Evolutionary conservation across 2,329 filamentous ascomycete genomes (phyloP).

Genomic region (Tricladium varicosporioides): DNA sequence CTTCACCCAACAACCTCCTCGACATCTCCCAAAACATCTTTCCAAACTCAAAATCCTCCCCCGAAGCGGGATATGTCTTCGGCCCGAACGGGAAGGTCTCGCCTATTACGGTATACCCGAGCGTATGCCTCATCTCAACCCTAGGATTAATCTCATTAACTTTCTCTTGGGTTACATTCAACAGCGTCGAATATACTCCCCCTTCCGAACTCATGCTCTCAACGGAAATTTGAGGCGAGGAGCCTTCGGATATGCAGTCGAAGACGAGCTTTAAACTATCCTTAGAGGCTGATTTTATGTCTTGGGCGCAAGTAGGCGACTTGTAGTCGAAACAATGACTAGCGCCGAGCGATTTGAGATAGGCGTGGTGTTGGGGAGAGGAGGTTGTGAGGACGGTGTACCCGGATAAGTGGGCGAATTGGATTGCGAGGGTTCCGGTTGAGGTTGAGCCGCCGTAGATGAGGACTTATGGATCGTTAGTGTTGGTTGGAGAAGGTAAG

Average conservation of each 20-base stretch:
- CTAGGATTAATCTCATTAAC: constrained; percentile 43
- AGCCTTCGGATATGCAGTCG: constrained; percentile 46
- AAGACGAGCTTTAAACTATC: constrained; percentile 44
- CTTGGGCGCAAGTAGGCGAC: constrained; percentile 40
- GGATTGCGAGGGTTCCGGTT: constrained; percentile 48
- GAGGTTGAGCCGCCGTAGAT: constrained; percentile 52
- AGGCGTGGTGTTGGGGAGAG: constrained; percentile 47
- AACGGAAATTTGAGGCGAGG: constrained; percentile 37
- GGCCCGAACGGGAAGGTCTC: constrained; percentile 33
- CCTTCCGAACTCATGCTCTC: no score
- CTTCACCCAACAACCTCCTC: constrained; percentile 35
- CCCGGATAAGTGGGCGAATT: constrained; percentile 44
- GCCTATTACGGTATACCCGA: constrained; percentile 43
- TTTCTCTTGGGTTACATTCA: constrained; percentile 38
- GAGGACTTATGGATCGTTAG: constrained; percentile 31
- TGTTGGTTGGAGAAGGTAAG: no score
- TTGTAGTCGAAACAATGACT: constrained; percentile 49
- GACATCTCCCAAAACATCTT: constrained; percentile 39
- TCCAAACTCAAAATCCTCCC: constrained; percentile 37
- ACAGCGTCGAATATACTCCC: constrained; percentile 39
- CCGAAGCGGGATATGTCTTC: constrained; percentile 16
- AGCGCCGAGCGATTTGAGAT: constrained; percentile 46
- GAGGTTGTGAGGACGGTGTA: constrained; percentile 43
- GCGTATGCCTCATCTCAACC: constrained; percentile 28
- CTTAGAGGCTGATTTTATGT: constrained; percentile 46